A percentile compares a stretch with the other conserved stretches of the same genome.
Evolutionary conservation across 2,329 filamentous ascomycete species (phyloP).

Genomic region (Capronia americana): DNA sequence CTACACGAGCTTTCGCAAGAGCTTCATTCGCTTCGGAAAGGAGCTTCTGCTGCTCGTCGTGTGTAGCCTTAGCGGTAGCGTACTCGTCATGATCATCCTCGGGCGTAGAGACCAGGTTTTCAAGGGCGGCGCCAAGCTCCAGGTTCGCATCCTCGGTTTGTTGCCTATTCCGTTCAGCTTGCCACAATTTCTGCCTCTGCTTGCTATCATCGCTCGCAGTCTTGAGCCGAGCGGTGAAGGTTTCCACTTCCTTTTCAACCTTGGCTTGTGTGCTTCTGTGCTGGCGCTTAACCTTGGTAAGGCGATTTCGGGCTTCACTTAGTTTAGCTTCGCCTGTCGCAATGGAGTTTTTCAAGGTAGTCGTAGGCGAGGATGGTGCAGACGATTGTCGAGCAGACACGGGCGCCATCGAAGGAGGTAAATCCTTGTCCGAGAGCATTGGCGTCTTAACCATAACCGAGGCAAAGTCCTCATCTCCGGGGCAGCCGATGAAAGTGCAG

Average conservation of each 20-base stretch:
- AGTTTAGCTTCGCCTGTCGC: constrained; percentile 66
- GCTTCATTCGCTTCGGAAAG: constrained; percentile 60
- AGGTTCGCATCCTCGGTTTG: constrained; percentile 69
- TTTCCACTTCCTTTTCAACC: constrained; percentile 67
- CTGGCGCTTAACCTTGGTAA: constrained; percentile 66
- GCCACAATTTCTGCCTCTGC: constrained; percentile 66
- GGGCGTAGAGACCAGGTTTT: constrained; percentile 62
- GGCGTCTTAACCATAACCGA: constrained; percentile 68
- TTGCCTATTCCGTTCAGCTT: constrained; percentile 67
- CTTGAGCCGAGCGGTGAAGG: constrained; percentile 62
- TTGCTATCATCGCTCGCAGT: constrained; percentile 67
- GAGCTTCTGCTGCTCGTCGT: constrained; percentile 60
- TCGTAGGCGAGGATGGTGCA: constrained; percentile 68
- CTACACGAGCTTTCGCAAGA: constrained; percentile 57
- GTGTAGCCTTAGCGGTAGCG: constrained; percentile 59
- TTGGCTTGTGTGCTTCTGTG: constrained; percentile 65
- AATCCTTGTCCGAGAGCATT: constrained; percentile 63
- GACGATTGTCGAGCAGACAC: constrained; percentile 64
- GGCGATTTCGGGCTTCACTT: constrained; percentile 63
- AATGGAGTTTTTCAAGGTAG: constrained; percentile 70
- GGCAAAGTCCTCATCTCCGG: constrained; percentile 64
- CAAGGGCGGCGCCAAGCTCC: constrained; percentile 60
- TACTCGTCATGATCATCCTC: constrained; percentile 62
- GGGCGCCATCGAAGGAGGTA: constrained; percentile 56
- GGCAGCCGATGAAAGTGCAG: constrained; percentile 66